phyloP scores from a whole-genome alignment of 345 rosid genomes.

The Murraya paniculata region DNA sequence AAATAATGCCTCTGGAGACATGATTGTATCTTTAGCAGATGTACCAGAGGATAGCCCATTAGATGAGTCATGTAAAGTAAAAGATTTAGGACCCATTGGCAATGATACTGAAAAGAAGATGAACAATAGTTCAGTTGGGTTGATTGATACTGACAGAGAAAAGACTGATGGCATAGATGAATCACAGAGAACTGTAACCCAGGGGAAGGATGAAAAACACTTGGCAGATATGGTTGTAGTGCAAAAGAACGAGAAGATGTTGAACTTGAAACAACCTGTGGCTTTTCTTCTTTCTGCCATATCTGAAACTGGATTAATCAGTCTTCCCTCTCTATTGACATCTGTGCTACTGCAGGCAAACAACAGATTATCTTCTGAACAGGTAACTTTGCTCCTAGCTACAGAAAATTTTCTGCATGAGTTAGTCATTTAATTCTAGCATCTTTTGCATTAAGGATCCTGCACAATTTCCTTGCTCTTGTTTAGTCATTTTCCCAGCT shows the following conservation, averaged over 20 bases:
- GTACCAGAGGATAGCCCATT: slow-evolving; percentile 32
- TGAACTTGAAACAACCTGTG: slow-evolving; percentile 41
- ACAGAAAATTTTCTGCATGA: neutral
- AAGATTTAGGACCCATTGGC: slow-evolving; percentile 12
- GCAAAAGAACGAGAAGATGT: slow-evolving; percentile 22
- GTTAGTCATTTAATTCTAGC: neutral
- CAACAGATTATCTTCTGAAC: slow-evolving; percentile 60
- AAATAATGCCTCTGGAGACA: slow-evolving; percentile 34
- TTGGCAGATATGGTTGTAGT: slow-evolving; percentile 19
- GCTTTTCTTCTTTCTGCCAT: slow-evolving; percentile 58
- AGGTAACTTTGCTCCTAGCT: slow-evolving; percentile 35
- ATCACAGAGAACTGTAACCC: slow-evolving; percentile 20
- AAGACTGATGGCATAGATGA: slow-evolving; percentile 21
- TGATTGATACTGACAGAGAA: slow-evolving; percentile 16
- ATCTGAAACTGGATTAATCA: slow-evolving; percentile 71
- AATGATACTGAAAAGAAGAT: slow-evolving; percentile 32
- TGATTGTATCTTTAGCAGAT: slow-evolving; percentile 22
- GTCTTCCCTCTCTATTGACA: slow-evolving; percentile 77
- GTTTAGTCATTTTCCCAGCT: neutral
- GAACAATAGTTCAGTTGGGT: slow-evolving; percentile 17
- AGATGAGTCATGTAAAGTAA: slow-evolving; percentile 25
- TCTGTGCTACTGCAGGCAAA: slow-evolving; percentile 74
- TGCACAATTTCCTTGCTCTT: neutral
- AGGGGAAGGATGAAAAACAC: slow-evolving; percentile 38
- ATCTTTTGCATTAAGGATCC: neutral